Conservation (phyloP, 2,329 filamentous ascomycete genomes). For the Talaromyces sp. region DNA sequence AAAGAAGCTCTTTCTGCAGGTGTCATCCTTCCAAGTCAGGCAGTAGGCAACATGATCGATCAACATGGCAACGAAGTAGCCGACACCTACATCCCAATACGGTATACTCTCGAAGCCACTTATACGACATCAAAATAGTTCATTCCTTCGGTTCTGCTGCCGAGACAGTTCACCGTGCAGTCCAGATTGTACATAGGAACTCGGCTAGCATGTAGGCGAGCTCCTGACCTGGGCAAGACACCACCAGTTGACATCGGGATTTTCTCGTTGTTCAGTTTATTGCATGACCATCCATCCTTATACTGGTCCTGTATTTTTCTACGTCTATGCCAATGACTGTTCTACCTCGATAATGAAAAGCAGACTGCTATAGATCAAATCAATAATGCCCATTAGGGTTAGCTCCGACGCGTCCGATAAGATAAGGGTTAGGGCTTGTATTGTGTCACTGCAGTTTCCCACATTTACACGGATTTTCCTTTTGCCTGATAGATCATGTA, state of each 20-base stretch:
- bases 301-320: too few species aligned
- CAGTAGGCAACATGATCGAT: not conserved
- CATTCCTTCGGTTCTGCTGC: not conserved
- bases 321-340: too few species aligned
- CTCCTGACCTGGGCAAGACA: not conserved
- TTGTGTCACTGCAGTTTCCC: too few species aligned
- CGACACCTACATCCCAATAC: not conserved
- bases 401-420: not conserved
- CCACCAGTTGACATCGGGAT: not conserved
- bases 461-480: not conserved
- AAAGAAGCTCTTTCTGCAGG: not conserved
- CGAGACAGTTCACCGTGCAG: not conserved
- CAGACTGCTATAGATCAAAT: not conserved
- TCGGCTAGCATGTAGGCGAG: constrained; percentile 17
- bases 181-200: not conserved
- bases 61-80: not conserved
- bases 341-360: not conserved
- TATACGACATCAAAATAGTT: not conserved
- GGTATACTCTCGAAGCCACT: not conserved
- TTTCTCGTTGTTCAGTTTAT: not conserved
- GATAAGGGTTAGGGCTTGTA: not conserved
- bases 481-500: too few species aligned
- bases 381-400: not conserved
- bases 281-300: not conserved
- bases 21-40: not conserved